These are phyloP conservation scores for Naegleria lovaniensis DNA, from an alignment of 208 protist species.

Conservation along the genomic window DNA sequence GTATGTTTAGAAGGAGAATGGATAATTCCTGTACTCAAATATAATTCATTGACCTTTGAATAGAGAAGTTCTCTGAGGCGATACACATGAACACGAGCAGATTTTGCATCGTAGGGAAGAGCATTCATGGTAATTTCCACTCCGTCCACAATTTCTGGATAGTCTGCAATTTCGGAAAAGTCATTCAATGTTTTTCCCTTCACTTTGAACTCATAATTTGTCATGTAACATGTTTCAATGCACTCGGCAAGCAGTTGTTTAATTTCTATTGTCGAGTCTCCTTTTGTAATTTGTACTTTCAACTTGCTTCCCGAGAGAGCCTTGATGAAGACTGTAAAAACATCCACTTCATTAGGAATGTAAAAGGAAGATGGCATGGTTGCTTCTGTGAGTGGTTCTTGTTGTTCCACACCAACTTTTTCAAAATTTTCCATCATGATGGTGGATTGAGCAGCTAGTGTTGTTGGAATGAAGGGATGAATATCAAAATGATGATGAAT, in stretches of 20 bases:
- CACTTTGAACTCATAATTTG: constrained; percentile 37
- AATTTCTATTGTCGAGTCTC: constrained; percentile 43
- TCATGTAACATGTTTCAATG: constrained; percentile 43
- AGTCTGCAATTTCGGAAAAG: constrained; percentile 34
- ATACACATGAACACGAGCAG: constrained; percentile 37
- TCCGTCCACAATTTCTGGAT: constrained; percentile 27
- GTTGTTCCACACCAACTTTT: no score
- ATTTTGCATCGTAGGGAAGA: constrained; percentile 43
- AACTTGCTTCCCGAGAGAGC: not conserved
- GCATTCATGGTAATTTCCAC: constrained; percentile 35
- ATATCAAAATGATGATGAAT: no score
- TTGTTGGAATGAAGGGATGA: no score
- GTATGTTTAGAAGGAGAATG: constrained; percentile 10
- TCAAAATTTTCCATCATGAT: no score
- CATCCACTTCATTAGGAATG: not conserved
- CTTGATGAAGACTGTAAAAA: not conserved
- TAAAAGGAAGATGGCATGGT: no score
- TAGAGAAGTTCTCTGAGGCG: constrained; percentile 42
- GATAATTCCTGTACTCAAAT: constrained; percentile 14
- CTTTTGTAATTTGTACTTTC: constrained; percentile 36
- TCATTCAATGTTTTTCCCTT: constrained; percentile 35
- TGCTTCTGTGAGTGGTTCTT: no score
- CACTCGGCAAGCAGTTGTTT: constrained; percentile 44
- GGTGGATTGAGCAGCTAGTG: no score
- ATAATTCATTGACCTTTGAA: constrained; percentile 24